Evolutionary conservation across 192 early-diverging fungal species (phyloP).

Genomic region (Backusella sp.): DNA sequence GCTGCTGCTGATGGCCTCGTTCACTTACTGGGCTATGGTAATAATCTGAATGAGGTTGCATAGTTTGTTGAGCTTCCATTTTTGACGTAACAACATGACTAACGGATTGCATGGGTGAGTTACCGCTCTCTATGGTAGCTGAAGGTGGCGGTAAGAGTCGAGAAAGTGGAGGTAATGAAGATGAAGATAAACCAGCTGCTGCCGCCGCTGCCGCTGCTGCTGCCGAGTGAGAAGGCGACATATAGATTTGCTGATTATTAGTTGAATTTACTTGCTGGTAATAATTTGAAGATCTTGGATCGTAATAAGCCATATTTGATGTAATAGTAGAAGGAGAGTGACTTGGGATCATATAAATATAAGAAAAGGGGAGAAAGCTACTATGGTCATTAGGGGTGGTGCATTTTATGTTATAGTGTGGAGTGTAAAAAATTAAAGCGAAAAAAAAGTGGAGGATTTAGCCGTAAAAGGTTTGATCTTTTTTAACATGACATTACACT

Average conservation of each 20-base stretch:
- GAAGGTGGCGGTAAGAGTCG: slow-evolving; percentile 13
- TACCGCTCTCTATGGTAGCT: background rate
- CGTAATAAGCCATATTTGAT: slow-evolving; percentile 12
- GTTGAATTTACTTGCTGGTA: slow-evolving; percentile 2
- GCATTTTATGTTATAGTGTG: slow-evolving; percentile 1
- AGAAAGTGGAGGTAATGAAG: slow-evolving; percentile 23
- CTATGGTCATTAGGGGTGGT: background rate
- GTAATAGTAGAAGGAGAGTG: slow-evolving; percentile 19
- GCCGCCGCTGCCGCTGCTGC: background rate
- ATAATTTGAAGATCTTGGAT: slow-evolving; percentile 6
- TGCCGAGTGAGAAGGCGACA: background rate
- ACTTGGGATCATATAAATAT: background rate
- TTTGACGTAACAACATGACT: slow-evolving; percentile 1
- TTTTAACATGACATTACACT: slow-evolving; percentile 13
- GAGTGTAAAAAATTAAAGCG: slow-evolving; percentile 9
- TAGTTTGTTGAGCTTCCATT: background rate
- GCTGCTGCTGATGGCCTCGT: background rate
- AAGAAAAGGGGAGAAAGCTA: background rate
- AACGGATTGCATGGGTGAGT: background rate
- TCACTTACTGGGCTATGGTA: background rate
- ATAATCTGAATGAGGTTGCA: background rate
- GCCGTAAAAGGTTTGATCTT: slow-evolving; percentile 15
- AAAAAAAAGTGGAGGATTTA: slow-evolving; percentile 9
- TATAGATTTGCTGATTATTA: slow-evolving; percentile 8
- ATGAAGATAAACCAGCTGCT: background rate